These are phyloP conservation scores for Lupinus albus DNA, from an alignment of 306 rosid genomes.

Conservation along the genomic window DNA sequence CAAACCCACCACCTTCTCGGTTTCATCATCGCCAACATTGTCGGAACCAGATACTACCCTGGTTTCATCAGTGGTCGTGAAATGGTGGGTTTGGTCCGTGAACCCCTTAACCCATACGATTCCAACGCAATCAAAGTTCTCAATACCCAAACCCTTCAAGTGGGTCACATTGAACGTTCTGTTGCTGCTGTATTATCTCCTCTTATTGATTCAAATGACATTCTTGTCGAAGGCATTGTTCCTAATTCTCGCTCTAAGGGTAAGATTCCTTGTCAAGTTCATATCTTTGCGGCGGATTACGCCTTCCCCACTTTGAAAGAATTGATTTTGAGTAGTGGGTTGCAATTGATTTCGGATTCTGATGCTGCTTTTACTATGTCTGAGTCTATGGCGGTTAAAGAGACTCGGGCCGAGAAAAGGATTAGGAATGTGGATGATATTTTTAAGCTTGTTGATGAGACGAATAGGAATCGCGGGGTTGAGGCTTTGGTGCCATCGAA, in stretches of 20 bases:
- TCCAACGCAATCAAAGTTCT: constrained; percentile 69
- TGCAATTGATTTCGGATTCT: constrained; percentile 47
- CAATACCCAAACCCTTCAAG: constrained; percentile 53
- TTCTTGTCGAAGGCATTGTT: constrained; percentile 66
- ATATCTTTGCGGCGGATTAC: constrained; percentile 49
- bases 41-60: constrained; percentile 57
- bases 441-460: constrained; percentile 44
- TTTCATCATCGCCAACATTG: constrained; percentile 65
- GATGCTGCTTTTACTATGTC: constrained; percentile 61
- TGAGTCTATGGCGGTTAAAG: constrained; percentile 62
- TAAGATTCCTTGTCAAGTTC: constrained; percentile 67
- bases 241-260: constrained; percentile 44
- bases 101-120: constrained; percentile 64
- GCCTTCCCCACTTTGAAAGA: constrained; percentile 38
- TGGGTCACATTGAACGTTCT: constrained; percentile 66
- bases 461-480: too few relatives aligned
- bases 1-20: constrained; percentile 55
- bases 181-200: constrained; percentile 66
- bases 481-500: too few relatives aligned
- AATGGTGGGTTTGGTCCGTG: constrained; percentile 71
- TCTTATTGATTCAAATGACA: constrained; percentile 49
- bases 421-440: constrained; percentile 50
- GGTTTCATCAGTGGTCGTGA: constrained; percentile 66
- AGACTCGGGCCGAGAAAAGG: constrained; percentile 40
- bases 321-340: constrained; percentile 42